phyloP scores from a whole-genome alignment of 139 green algal species.

The Protoeuglena noctilucae region DNA sequence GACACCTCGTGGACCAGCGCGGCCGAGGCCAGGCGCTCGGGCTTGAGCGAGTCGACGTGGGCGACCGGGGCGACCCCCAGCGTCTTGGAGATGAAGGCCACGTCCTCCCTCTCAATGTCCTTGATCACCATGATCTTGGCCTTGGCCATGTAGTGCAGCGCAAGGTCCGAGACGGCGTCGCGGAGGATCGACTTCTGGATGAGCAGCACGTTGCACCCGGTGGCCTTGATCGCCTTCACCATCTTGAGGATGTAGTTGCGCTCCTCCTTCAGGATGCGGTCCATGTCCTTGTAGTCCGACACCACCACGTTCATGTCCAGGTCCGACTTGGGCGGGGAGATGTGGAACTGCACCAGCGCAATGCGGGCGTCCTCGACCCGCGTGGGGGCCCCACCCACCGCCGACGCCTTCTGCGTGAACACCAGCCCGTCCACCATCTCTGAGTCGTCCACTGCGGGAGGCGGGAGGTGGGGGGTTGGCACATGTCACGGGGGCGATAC shows the following conservation, averaged over 20 bases:
- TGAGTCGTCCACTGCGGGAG: slow-evolving; percentile 92
- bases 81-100: slow-evolving; percentile 97
- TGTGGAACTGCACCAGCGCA: slow-evolving; percentile 69
- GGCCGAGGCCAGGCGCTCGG: slow-evolving; percentile 86
- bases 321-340: slow-evolving; percentile 95
- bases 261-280: slow-evolving; percentile 87
- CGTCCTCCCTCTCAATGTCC: slow-evolving; percentile 95
- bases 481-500: not conserved
- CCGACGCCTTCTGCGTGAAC: slow-evolving; percentile 84
- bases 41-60: slow-evolving; percentile 85
- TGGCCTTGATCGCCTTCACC: slow-evolving; percentile 94
- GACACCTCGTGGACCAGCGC: slow-evolving; percentile 66
- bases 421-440: slow-evolving; percentile 88
- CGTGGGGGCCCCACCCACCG: slow-evolving; percentile 72
- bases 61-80: slow-evolving; percentile 68
- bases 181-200: slow-evolving; percentile 97
- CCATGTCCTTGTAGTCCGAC: slow-evolving; percentile 76
- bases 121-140: slow-evolving; percentile 98
- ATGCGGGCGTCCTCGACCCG: slow-evolving; percentile 89
- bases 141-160: slow-evolving; percentile 95
- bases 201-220: slow-evolving; percentile 92
- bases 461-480: not conserved
- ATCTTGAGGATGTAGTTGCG: slow-evolving; percentile 95
- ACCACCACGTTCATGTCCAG: slow-evolving; percentile 96
- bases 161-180: slow-evolving; percentile 89